phyloP scores from a whole-genome alignment of 2,329 filamentous ascomycete species.

The Albophoma yamanashiensis region DNA sequence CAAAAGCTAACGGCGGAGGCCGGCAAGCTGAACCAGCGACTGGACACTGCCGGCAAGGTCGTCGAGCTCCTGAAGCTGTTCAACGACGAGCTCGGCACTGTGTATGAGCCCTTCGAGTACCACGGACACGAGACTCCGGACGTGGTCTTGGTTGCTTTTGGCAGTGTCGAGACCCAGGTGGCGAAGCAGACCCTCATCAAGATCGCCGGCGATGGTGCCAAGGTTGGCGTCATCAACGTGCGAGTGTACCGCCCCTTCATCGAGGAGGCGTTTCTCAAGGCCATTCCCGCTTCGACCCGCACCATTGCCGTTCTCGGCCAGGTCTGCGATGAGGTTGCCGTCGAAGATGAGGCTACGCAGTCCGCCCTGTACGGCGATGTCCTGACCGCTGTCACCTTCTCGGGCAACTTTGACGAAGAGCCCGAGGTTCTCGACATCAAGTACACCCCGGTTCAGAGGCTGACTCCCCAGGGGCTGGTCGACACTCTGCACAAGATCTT shows the following conservation, averaged over 20 bases:
- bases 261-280: constrained; percentile 83
- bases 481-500: constrained; percentile 38
- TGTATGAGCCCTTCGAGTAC: constrained; percentile 92
- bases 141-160: constrained; percentile 82
- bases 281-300: constrained; percentile 63
- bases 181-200: constrained; percentile 69
- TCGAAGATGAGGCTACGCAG: constrained; percentile 63
- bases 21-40: constrained; percentile 55
- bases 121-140: constrained; percentile 71
- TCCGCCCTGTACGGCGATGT: constrained; percentile 92
- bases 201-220: constrained; percentile 61
- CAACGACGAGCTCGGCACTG: constrained; percentile 86
- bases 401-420: constrained; percentile 49
- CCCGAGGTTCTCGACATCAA: constrained; percentile 74
- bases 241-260: constrained; percentile 91
- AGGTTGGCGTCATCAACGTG: constrained; percentile 81
- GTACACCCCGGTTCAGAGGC: constrained; percentile 59
- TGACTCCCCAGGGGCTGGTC: constrained; percentile 45
- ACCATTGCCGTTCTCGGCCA: constrained; percentile 83
- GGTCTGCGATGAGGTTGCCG: constrained; percentile 61
- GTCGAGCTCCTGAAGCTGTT: constrained; percentile 60
- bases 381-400: constrained; percentile 73
- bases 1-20: constrained; percentile 52
- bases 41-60: constrained; percentile 63
- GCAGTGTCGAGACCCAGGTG: constrained; percentile 80